Evolutionary conservation across 805 yeast genomes (phyloP), one percentile per base, ranked within the genome.

Genomic region (Danielia oregonensis): DNA sequence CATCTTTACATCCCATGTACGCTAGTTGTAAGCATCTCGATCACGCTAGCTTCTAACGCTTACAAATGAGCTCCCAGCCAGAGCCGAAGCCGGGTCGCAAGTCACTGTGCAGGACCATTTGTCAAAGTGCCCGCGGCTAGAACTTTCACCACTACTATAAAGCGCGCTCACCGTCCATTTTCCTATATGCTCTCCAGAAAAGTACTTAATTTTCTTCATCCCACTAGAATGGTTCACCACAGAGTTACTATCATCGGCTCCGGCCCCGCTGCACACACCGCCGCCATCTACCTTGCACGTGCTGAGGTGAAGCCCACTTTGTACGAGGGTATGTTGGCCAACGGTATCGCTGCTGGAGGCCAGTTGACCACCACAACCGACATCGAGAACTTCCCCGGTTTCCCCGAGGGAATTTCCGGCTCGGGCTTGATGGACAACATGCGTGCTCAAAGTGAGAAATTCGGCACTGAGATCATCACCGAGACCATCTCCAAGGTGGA

Each of bases 221-320:
- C n/a, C n/a, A n/a, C 36, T 6, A 77, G 74, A 76, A 82, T 82
- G 89, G 83, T 76, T 54, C 94, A 85, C 62, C 78, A 86, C 68
- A 78, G 72, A 70, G 94, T 85, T 42, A 85, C 93, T 21, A 83
- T 86, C 54, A 80, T 86, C 42, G 97, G 98, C 29, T 89, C 97
- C 36, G 98, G 98, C 52, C 98, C 98, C 37, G 98, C 98, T 38
- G 98, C 97, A 36, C 96, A 93, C 74, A 93, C 98, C 28, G 98
- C 98, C 33, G 98, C 98, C 47, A 86, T 93, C 62, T 93, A 93
- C 65, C 72, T 93, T 36, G 82, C 97, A 19, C 82, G 98, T 65
- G 98, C 98, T 27, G 98, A 93, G 72, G 78, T 88, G 57, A 81
- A 84, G 65, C 97, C 98, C 16, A 80, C 85, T 19, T 64, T 93